Conservation (phyloP, 2,329 filamentous ascomycete species). For the Pseudomassariella vexata region DNA sequence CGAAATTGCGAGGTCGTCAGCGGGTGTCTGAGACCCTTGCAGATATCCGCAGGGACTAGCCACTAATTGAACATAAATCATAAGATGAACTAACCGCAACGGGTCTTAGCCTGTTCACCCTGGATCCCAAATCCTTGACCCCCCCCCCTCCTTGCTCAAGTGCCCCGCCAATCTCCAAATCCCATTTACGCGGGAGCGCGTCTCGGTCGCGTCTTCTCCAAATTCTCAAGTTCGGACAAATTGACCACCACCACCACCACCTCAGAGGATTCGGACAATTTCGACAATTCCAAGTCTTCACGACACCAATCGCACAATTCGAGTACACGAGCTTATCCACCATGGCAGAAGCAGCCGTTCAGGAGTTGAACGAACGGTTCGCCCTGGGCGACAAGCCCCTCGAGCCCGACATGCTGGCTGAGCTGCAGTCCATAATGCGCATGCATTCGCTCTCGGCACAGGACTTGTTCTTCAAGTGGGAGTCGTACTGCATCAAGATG, state of each 20-base stretch:
- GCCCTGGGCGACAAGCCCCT: conserved; percentile 51
- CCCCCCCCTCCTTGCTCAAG: too few relatives aligned
- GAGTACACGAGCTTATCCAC: too few relatives aligned
- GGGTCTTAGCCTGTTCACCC: too few relatives aligned
- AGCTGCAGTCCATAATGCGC: conserved; percentile 80
- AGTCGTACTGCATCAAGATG: conserved; percentile 95
- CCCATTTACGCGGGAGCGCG: conserved; percentile 8
- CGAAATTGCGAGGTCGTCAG: too few relatives aligned
- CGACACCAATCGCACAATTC: too few relatives aligned
- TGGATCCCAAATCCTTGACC: too few relatives aligned
- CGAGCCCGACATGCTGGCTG: conserved; percentile 69
- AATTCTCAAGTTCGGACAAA: not conserved
- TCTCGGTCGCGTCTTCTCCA: conserved; percentile 8
- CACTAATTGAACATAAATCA: too few relatives aligned
- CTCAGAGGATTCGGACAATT: not conserved
- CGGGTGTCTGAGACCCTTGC: too few relatives aligned
- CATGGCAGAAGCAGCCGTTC: conserved; percentile 33
- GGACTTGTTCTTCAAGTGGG: conserved; percentile 98
- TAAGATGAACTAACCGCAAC: too few relatives aligned
- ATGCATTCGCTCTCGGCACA: conserved; percentile 76
- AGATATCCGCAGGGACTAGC: too few relatives aligned
- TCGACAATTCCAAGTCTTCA: too few relatives aligned
- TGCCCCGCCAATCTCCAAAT: too few relatives aligned
- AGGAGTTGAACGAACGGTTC: conserved; percentile 47
- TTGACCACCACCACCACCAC: not conserved